These are phyloP conservation scores for Stramenopiles sp. DNA, from an alignment of 352 stramenopile species.

Conservation along the genomic window DNA sequence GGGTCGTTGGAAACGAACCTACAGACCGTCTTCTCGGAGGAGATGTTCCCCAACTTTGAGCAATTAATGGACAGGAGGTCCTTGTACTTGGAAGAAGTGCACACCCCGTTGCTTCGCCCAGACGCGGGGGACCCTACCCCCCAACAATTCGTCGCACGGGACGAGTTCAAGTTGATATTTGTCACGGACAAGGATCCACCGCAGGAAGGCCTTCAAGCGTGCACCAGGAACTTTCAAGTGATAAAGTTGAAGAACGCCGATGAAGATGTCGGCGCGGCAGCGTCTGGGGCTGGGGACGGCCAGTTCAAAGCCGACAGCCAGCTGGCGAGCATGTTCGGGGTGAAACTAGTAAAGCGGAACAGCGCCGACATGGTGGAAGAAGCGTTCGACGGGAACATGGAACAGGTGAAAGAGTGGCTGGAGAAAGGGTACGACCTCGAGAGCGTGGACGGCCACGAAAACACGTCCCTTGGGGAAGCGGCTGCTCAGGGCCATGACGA, in stretches of 20 bases:
- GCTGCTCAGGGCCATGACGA: slow-evolving; percentile 50
- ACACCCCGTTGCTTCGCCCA: slow-evolving; percentile 22
- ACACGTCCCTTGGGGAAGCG: slow-evolving; percentile 59
- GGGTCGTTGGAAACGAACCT: neutral
- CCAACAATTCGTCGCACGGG: slow-evolving; percentile 42
- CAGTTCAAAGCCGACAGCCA: neutral
- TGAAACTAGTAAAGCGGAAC: slow-evolving; percentile 26
- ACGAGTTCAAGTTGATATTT: slow-evolving; percentile 60
- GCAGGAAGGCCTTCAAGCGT: slow-evolving; percentile 11
- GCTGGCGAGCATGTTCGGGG: neutral
- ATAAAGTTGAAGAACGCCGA: slow-evolving; percentile 14
- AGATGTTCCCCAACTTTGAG: slow-evolving; percentile 6
- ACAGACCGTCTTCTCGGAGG: neutral
- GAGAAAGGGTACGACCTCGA: slow-evolving; percentile 66
- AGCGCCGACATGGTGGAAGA: slow-evolving; percentile 55
- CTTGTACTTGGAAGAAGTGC: slow-evolving; percentile 43
- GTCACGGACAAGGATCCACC: slow-evolving; percentile 31
- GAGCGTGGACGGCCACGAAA: slow-evolving; percentile 48
- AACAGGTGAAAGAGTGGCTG: slow-evolving; percentile 37
- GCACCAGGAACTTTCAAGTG: slow-evolving; percentile 7
- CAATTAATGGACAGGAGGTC: slow-evolving; percentile 42
- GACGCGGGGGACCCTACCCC: slow-evolving; percentile 35
- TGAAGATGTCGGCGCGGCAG: neutral
- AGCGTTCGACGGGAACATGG: slow-evolving; percentile 59
- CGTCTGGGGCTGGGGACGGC: neutral